A percentile compares a stretch with the other conserved stretches of the same genome.
Conservation (phyloP, 305 asterid species). For the Plantago coronopus region DNA sequence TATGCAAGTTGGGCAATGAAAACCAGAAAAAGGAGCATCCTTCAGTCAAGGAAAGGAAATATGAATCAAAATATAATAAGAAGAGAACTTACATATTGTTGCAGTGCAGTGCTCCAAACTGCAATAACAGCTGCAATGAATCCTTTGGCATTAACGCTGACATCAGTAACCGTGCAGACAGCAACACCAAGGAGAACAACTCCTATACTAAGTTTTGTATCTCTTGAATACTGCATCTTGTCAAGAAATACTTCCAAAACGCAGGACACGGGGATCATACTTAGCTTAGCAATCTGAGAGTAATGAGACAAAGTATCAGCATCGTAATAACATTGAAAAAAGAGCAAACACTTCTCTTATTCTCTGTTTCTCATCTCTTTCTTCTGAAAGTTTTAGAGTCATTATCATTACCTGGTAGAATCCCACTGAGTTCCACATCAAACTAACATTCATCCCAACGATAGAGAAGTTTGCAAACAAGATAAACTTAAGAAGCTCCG, state of each 20-base stretch:
- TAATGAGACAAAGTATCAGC: conserved; percentile 23
- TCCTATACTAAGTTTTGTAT: conserved; percentile 69
- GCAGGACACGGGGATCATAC: conserved; percentile 85
- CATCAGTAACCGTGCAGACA: conserved; percentile 82
- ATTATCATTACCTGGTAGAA: conserved; percentile 61
- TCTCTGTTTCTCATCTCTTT: not conserved
- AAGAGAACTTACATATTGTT: conserved; percentile 72
- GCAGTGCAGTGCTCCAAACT: conserved; percentile 78
- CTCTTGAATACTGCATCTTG: conserved; percentile 75
- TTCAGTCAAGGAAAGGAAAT: no score
- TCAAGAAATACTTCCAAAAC: conserved; percentile 64
- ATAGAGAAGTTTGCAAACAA: conserved; percentile 78
- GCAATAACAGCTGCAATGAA: conserved; percentile 74
- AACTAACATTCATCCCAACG: conserved; percentile 86
- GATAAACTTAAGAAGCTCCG: conserved; percentile 67
- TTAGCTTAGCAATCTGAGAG: conserved; percentile 78
- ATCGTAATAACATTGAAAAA: conserved; percentile 3
- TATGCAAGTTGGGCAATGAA: no score
- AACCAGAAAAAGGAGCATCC: no score
- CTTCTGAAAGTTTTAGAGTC: conserved; percentile 2
- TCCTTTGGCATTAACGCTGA: conserved; percentile 72
- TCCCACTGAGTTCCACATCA: conserved; percentile 92
- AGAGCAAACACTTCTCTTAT: not conserved
- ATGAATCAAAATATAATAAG: not conserved
- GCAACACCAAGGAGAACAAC: conserved; percentile 82